Evolutionary conservation across 169 alveolate genomes (phyloP).

Genomic region (Cryptosporidium tyzzeri): DNA sequence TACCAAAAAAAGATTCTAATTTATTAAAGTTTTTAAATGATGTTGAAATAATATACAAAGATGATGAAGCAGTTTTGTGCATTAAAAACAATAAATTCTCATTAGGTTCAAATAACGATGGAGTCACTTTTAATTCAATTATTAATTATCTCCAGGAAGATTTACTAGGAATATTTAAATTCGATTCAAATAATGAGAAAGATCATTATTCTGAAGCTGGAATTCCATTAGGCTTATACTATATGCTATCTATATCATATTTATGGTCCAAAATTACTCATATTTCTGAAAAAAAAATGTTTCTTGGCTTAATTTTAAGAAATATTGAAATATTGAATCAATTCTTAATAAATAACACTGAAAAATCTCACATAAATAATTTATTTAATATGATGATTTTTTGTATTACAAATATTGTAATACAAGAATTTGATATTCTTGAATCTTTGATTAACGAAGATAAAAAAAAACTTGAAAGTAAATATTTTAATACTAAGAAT

Average conservation of each 20-base stretch:
- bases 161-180: not conserved
- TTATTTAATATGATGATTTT: constrained; percentile 24
- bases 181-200: not conserved
- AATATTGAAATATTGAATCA: not conserved
- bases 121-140: constrained; percentile 3
- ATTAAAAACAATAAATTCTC: not conserved
- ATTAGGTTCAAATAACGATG: not conserved
- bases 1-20: constrained; percentile 50
- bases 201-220: not conserved
- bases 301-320: constrained; percentile 10
- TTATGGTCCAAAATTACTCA: constrained; percentile 25
- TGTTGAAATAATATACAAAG: not conserved
- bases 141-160: not conserved
- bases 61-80: constrained; percentile 23
- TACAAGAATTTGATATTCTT: constrained; percentile 38
- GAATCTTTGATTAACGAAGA: not conserved
- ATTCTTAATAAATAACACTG: not conserved
- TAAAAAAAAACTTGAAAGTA: not conserved
- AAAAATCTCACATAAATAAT: not conserved
- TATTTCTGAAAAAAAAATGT: constrained; percentile 16
- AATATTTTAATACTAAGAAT: not conserved
- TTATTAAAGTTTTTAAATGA: constrained; percentile 17
- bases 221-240: constrained; percentile 15
- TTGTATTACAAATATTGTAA: constrained; percentile 29
- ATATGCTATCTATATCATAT: constrained; percentile 32